phyloP scores from a whole-genome alignment of 2,329 filamentous ascomycete species.

The Phialophora macrospora region DNA sequence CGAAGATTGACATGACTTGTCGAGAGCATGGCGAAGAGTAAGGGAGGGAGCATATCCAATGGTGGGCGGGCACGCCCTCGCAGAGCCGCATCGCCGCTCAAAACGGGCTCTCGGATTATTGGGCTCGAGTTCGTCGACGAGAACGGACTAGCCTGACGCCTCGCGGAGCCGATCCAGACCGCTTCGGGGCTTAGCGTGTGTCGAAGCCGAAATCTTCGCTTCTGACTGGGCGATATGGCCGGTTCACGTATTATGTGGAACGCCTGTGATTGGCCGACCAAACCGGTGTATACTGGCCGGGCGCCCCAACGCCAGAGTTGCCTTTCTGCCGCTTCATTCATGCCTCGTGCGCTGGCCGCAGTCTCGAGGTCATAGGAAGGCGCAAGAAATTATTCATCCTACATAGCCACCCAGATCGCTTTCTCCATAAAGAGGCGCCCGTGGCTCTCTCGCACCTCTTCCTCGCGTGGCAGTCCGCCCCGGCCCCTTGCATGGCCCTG shows the following conservation, averaged over 20 bases:
- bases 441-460: conserved; percentile 1
- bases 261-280: background rate
- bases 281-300: conserved; percentile 15
- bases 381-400: background rate
- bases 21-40: background rate
- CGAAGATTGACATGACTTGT: background rate
- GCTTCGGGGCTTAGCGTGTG: background rate
- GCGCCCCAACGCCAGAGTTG: conserved; percentile 1
- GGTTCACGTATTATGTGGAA: background rate
- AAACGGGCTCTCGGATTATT: background rate
- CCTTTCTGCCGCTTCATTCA: conserved; percentile 10
- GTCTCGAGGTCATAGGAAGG: background rate
- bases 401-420: conserved; percentile 3
- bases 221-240: conserved; percentile 9
- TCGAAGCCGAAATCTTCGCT: background rate
- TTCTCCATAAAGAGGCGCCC: conserved; percentile 9
- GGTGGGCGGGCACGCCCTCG: background rate
- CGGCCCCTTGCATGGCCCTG: conserved; percentile 25
- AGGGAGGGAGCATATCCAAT: background rate
- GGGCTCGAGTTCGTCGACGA: background rate
- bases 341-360: conserved; percentile 8
- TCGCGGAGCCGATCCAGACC: background rate
- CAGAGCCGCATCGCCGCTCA: conserved; percentile 19
- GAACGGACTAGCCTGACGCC: background rate
- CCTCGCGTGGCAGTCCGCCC: background rate